These are phyloP conservation scores for Beauveria varroae DNA, from an alignment of 2,329 filamentous ascomycete genomes.

Conservation along the genomic window DNA sequence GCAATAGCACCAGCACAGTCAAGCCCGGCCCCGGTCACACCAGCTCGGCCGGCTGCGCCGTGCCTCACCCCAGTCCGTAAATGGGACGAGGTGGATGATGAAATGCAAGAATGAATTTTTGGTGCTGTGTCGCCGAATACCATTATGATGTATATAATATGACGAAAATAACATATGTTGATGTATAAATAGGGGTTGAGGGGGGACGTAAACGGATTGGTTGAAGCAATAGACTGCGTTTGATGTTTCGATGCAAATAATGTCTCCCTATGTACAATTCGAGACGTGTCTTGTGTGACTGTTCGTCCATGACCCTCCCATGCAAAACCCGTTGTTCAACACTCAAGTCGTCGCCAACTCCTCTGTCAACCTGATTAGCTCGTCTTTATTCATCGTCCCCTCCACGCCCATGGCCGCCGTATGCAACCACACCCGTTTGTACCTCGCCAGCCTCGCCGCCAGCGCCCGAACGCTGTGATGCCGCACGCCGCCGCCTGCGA, in stretches of 20 bases:
- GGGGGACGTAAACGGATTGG: background rate
- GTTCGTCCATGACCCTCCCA: background rate
- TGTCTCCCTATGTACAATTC: background rate
- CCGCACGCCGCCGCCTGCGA: slow-evolving; percentile 46
- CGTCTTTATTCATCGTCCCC: slow-evolving; percentile 20
- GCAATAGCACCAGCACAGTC: background rate
- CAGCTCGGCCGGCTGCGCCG: background rate
- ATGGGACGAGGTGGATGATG: background rate
- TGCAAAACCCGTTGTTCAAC: no score
- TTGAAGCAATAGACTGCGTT: background rate
- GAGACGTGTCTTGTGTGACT: background rate
- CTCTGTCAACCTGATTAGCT: slow-evolving; percentile 16
- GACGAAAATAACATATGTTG: background rate
- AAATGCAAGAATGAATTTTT: background rate
- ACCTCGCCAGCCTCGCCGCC: slow-evolving; percentile 15
- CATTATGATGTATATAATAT: background rate
- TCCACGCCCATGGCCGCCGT: slow-evolving; percentile 34
- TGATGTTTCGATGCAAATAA: background rate
- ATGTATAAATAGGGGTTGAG: slow-evolving; percentile 4
- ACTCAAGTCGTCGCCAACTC: background rate
- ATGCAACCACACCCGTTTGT: slow-evolving; percentile 35
- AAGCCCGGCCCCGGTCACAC: background rate
- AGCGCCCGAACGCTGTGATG: slow-evolving; percentile 29
- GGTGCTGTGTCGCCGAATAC: background rate
- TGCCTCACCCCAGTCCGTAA: background rate